These are phyloP conservation scores for Adansonia gregorii DNA, from an alignment of 441 rosid genomes.

Conservation along the genomic window DNA sequence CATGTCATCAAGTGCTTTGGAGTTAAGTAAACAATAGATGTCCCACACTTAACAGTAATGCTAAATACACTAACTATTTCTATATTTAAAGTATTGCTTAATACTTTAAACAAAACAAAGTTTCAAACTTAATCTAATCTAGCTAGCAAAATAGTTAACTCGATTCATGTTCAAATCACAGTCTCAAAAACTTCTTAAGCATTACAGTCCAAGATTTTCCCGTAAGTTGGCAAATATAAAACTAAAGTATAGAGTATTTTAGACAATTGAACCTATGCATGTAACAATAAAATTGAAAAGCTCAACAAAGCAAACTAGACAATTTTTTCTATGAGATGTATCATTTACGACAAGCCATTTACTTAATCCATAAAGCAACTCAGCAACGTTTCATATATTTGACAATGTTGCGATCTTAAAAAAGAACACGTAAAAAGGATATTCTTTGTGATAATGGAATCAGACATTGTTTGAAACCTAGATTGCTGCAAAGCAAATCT, in stretches of 20 bases:
- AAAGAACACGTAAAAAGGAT: conserved; percentile 40
- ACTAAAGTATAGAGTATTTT: neutral
- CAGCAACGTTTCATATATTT: neutral
- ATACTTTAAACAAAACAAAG: neutral
- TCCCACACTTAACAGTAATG: neutral
- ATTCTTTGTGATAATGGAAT: conserved; percentile 59
- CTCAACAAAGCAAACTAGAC: neutral
- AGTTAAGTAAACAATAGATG: conserved; percentile 52
- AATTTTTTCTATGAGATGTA: neutral
- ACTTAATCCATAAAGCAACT: neutral
- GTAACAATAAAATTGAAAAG: neutral
- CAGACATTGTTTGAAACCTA: conserved; percentile 78
- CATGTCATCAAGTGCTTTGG: conserved; percentile 66
- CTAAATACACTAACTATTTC: conserved; percentile 1
- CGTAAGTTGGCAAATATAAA: neutral
- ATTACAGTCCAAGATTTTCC: conserved; percentile 1
- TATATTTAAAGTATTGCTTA: neutral
- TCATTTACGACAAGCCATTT: neutral
- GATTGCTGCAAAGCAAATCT: conserved; percentile 51
- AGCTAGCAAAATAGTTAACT: conserved; percentile 7
- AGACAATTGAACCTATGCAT: conserved; percentile 18
- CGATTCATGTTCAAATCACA: neutral
- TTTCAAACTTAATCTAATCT: neutral
- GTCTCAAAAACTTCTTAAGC: neutral
- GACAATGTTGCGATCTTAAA: neutral